Conservation (phyloP, 2,329 filamentous ascomycete species). For the Phyllosticta paracitricarpa region DNA sequence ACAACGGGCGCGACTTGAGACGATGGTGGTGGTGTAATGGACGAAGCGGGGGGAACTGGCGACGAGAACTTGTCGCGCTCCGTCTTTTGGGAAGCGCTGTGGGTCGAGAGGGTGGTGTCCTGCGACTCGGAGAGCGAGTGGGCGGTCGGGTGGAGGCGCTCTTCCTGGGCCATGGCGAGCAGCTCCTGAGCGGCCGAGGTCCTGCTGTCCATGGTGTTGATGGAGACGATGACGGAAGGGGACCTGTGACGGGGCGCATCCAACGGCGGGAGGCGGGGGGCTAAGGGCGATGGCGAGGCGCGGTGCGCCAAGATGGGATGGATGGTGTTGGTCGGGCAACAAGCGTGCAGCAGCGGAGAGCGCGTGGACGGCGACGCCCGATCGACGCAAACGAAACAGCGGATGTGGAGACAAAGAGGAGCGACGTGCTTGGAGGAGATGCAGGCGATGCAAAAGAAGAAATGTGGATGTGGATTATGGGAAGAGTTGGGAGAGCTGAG, state of each 20-base stretch:
- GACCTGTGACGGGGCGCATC: background rate
- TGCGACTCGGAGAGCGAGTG: constrained; percentile 2
- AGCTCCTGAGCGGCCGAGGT: constrained; percentile 5
- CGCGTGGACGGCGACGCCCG: background rate
- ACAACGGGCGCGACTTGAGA: constrained; percentile 41
- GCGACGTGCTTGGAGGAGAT: background rate
- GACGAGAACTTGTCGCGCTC: constrained; percentile 21
- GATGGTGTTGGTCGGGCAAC: constrained; percentile 5
- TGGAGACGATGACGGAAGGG: background rate
- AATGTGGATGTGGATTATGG: background rate
- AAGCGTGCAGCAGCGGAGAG: background rate
- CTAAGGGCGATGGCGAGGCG: background rate
- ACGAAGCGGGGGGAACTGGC: constrained; percentile 37
- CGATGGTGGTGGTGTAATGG: constrained; percentile 56
- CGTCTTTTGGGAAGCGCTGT: constrained; percentile 4
- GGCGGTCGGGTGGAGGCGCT: constrained; percentile 2
- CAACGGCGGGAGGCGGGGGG: constrained; percentile 1
- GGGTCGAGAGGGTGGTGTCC: background rate
- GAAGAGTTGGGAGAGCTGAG: background rate
- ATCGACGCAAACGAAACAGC: background rate
- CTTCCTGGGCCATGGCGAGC: constrained; percentile 10
- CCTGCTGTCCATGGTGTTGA: constrained; percentile 5
- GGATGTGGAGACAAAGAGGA: background rate
- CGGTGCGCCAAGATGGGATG: background rate
- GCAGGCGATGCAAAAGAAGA: background rate